Percentiles rank a stretch among this genome's conserved stretches.
These are phyloP conservation scores for Lonicera japonica DNA, from an alignment of 129 eudicot species.

Conservation along the genomic window DNA sequence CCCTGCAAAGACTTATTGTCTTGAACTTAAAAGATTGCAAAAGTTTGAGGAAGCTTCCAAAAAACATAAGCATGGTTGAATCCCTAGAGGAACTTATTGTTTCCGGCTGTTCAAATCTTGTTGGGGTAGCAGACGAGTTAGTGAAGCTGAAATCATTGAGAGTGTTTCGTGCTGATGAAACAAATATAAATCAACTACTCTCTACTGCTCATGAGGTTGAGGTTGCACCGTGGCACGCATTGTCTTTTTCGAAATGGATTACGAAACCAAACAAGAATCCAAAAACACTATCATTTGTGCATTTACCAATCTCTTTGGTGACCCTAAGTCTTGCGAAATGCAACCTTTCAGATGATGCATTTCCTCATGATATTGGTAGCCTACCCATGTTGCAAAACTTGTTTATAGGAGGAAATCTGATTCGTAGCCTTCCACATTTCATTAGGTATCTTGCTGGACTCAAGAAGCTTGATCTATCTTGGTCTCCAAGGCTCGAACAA, in stretches of 20 bases:
- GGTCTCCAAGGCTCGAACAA: background rate
- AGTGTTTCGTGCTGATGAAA: background rate
- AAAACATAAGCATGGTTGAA: no score
- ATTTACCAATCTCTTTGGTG: constrained; percentile 1
- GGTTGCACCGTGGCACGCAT: background rate
- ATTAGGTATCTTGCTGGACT: background rate
- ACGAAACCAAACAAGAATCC: background rate
- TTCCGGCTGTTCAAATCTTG: no score
- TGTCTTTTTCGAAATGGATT: background rate
- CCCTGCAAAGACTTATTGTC: no score
- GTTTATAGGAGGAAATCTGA: background rate
- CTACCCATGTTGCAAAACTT: background rate
- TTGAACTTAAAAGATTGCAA: no score
- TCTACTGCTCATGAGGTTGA: background rate
- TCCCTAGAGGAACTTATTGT: no score
- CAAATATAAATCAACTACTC: background rate
- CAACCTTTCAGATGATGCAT: background rate
- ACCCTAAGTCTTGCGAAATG: no score
- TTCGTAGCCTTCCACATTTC: background rate
- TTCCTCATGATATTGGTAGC: background rate
- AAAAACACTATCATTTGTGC: background rate
- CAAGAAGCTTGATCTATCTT: background rate
- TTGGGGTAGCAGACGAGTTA: no score
- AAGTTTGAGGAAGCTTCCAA: no score
- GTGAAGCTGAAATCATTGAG: no score